Conservation (phyloP, 495 filamentous ascomycete genomes). For the Talaromyces ruber region DNA sequence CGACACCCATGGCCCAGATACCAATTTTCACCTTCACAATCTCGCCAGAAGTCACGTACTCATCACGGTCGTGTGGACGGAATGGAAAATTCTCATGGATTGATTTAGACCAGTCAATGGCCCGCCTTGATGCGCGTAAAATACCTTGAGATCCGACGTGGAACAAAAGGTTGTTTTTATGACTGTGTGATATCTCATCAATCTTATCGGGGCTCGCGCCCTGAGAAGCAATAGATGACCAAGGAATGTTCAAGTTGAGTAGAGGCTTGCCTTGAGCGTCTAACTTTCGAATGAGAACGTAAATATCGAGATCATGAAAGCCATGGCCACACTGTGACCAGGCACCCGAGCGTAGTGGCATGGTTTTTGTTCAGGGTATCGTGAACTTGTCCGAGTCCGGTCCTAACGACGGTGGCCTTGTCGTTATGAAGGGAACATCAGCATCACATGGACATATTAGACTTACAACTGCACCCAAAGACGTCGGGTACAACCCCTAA, state of each 20-base stretch:
- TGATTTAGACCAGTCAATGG: constrained; percentile 14
- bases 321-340: too few relatives aligned
- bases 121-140: constrained; percentile 27
- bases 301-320: constrained; percentile 30
- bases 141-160: constrained; percentile 23
- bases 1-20: constrained; percentile 26
- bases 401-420: too few relatives aligned
- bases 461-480: too few relatives aligned
- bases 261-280: constrained; percentile 23
- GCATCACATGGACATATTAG: too few relatives aligned
- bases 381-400: too few relatives aligned
- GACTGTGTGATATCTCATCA: constrained; percentile 20
- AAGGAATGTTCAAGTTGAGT: constrained; percentile 25
- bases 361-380: too few relatives aligned
- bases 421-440: too few relatives aligned
- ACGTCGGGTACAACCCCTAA: too few relatives aligned
- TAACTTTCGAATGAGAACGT: constrained; percentile 27
- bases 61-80: constrained; percentile 22
- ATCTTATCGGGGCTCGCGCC: not conserved
- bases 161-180: constrained; percentile 15
- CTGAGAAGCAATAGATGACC: constrained; percentile 10
- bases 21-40: constrained; percentile 23
- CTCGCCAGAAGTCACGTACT: constrained; percentile 21
- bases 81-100: constrained; percentile 24
- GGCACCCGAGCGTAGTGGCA: too few relatives aligned